Percentiles rank a stretch among this genome's conserved stretches.
Conservation (phyloP, 2,329 filamentous ascomycete genomes). For the Metarhizium anisopliae region DNA sequence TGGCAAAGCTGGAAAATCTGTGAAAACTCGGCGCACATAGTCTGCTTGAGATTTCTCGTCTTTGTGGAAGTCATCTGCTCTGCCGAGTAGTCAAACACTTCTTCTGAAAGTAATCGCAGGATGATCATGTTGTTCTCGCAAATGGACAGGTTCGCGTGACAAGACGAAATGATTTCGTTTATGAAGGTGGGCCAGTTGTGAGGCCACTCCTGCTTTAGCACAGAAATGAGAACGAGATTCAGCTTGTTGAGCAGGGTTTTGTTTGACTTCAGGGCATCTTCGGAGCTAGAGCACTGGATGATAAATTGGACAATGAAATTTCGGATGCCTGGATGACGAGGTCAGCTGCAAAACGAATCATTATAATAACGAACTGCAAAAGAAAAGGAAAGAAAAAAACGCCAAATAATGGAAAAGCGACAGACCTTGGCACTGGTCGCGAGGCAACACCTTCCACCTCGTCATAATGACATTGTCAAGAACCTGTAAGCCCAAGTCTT, state of each 20-base stretch:
- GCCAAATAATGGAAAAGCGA: neutral
- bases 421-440: constrained; percentile 85
- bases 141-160: constrained; percentile 88
- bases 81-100: constrained; percentile 97
- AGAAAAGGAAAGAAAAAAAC: neutral
- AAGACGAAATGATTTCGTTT: constrained; percentile 97
- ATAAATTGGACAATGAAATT: constrained; percentile 99
- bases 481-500: constrained; percentile 89
- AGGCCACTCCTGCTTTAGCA: constrained; percentile 98
- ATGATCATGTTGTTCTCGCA: constrained; percentile 99
- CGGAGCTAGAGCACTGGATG: constrained; percentile 82
- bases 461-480: constrained; percentile 98
- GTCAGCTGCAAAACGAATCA: neutral
- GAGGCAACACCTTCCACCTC: constrained; percentile 94
- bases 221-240: constrained; percentile 92
- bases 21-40: constrained; percentile 98
- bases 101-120: constrained; percentile 86
- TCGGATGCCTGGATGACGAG: constrained; percentile 63
- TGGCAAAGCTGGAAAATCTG: constrained; percentile 97
- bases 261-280: constrained; percentile 77
- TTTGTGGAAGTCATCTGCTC: constrained; percentile 99
- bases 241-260: constrained; percentile 94
- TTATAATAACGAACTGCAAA: neutral
- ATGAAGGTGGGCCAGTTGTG: constrained; percentile 99
- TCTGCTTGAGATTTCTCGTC: constrained; percentile 92